These are phyloP conservation scores for Macrocystidia cucumis DNA, from an alignment of 1,284 basidiomycete genomes.

Conservation along the genomic window DNA sequence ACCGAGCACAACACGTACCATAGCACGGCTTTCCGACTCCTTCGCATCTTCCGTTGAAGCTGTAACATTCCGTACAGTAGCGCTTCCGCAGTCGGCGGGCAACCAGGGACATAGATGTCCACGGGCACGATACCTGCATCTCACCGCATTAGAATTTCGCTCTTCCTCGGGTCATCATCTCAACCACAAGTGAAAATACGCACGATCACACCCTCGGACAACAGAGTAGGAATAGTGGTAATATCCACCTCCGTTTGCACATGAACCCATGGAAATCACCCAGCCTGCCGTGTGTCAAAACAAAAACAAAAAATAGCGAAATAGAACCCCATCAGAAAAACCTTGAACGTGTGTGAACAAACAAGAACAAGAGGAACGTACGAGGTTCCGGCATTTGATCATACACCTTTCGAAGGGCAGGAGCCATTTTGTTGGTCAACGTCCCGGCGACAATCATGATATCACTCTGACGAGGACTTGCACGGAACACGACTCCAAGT, in stretches of 20 bases:
- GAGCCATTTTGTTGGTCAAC: constrained; percentile 99
- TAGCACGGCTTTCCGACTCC: constrained; percentile 81
- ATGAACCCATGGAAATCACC: constrained; percentile 99
- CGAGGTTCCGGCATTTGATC: constrained; percentile 96
- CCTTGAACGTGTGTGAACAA: no score
- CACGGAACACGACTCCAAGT: constrained; percentile 96
- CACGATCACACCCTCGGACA: constrained; percentile 97
- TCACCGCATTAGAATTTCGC: no score
- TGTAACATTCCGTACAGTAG: constrained; percentile 93
- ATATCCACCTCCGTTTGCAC: constrained; percentile 98
- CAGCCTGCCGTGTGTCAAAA: constrained; percentile 48
- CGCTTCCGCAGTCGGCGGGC: constrained; percentile 92
- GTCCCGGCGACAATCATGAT: constrained; percentile 99
- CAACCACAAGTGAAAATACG: no score
- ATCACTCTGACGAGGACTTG: constrained; percentile 94
- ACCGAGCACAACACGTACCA: constrained; percentile 60
- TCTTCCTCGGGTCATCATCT: no score
- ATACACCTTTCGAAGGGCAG: constrained; percentile 90
- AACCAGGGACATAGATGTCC: constrained; percentile 95
- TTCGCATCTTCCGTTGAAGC: constrained; percentile 95
- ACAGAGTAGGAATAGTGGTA: constrained; percentile 99
- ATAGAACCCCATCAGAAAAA: no score
- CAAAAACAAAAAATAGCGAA: constrained; percentile 14
- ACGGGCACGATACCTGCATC: constrained; percentile 89
- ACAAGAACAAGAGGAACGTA: constrained; percentile 27